phyloP scores from a whole-genome alignment of 805 yeast genomes.

The Nakazawaea populi region DNA sequence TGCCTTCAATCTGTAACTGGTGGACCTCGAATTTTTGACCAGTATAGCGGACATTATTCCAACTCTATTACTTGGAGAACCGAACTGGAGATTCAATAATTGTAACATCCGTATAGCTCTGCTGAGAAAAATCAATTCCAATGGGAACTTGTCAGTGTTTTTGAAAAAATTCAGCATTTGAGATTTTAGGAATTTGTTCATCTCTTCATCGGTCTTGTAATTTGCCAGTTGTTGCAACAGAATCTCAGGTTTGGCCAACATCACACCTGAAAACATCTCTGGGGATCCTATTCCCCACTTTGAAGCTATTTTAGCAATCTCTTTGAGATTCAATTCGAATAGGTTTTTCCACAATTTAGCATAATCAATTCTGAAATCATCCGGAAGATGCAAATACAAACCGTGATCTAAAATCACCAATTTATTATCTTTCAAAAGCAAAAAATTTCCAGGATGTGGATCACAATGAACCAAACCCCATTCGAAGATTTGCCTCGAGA shows the following conservation, averaged over 20 bases:
- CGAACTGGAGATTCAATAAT: constrained; percentile 56
- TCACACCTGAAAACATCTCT: constrained; percentile 54
- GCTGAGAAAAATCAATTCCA: constrained; percentile 57
- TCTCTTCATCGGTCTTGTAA: constrained; percentile 30
- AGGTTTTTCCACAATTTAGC: constrained; percentile 58
- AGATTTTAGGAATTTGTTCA: constrained; percentile 36
- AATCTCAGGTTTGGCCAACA: constrained; percentile 42
- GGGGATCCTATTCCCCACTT: constrained; percentile 68
- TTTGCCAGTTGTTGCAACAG: constrained; percentile 19
- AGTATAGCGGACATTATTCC: constrained; percentile 59
- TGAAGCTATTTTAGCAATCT: constrained; percentile 40
- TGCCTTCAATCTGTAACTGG: constrained; percentile 11
- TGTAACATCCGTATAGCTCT: constrained; percentile 74
- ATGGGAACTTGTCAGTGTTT: constrained; percentile 63
- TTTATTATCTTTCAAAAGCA: constrained; percentile 44
- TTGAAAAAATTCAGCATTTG: constrained; percentile 49
- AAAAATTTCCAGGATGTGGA: constrained; percentile 77
- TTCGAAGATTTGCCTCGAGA: constrained; percentile 53
- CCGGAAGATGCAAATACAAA: constrained; percentile 50
- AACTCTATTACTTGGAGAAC: constrained; percentile 71
- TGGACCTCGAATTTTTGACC: constrained; percentile 15
- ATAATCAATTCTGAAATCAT: constrained; percentile 48
- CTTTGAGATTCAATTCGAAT: constrained; percentile 44
- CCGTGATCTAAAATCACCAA: constrained; percentile 75
- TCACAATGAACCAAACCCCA: constrained; percentile 72